These are phyloP conservation scores for Arxiozyma heterogenica DNA, from an alignment of 1,139 yeast genomes.

Conservation along the genomic window DNA sequence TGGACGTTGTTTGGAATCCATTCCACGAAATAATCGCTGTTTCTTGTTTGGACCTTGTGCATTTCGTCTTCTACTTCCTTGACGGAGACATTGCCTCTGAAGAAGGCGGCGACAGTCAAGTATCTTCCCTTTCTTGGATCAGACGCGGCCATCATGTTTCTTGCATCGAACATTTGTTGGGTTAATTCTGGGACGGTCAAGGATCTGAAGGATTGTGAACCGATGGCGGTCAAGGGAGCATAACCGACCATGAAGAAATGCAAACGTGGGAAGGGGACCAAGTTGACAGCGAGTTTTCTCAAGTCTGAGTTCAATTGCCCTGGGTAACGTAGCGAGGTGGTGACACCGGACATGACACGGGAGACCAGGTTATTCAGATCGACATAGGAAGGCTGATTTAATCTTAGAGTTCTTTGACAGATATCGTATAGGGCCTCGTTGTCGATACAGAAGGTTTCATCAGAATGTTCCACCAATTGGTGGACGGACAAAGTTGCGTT, in stretches of 20 bases:
- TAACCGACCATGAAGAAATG: slow-evolving; percentile 94
- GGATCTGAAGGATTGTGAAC: slow-evolving; percentile 73
- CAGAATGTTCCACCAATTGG: slow-evolving; percentile 81
- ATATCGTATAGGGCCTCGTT: slow-evolving; percentile 87
- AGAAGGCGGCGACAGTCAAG: slow-evolving; percentile 89
- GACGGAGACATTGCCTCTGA: slow-evolving; percentile 84
- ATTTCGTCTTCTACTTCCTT: slow-evolving; percentile 93
- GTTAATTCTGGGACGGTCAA: slow-evolving; percentile 84
- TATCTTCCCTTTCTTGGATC: slow-evolving; percentile 88
- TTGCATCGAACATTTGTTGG: slow-evolving; percentile 85
- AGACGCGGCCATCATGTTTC: slow-evolving; percentile 92
- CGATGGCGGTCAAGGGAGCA: slow-evolving; percentile 78
- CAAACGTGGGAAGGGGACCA: slow-evolving; percentile 90
- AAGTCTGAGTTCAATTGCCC: slow-evolving; percentile 89
- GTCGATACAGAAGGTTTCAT: slow-evolving; percentile 90
- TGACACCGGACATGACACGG: slow-evolving; percentile 87
- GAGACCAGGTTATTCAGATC: slow-evolving; percentile 78
- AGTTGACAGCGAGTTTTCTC: slow-evolving; percentile 83
- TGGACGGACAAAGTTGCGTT: slow-evolving; percentile 89
- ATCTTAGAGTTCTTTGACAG: slow-evolving; percentile 74
- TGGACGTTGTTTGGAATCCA: slow-evolving; percentile 97
- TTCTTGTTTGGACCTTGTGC: slow-evolving; percentile 74
- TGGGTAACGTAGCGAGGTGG: slow-evolving; percentile 80
- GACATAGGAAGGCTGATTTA: slow-evolving; percentile 65
- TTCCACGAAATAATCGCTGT: slow-evolving; percentile 77